A percentile compares a stretch with the other conserved stretches of the same genome.
phyloP scores from a whole-genome alignment of 2,329 filamentous ascomycete genomes.

The Gaeumannomyces sp. region DNA sequence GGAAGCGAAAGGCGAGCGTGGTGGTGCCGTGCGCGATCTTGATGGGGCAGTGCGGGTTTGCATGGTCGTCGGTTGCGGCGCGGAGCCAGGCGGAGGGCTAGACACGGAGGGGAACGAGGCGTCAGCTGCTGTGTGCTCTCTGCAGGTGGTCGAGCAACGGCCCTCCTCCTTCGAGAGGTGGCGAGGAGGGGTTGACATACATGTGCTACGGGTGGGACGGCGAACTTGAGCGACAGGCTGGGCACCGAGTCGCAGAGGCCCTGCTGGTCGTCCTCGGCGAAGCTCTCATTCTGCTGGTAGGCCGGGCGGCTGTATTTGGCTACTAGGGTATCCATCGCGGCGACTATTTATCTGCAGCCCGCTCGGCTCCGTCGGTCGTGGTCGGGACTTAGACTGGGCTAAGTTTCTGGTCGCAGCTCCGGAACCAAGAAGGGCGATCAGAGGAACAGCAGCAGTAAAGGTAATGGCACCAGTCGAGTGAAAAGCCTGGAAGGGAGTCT shows the following conservation, averaged over 20 bases:
- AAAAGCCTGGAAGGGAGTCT: not conserved
- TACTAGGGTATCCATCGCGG: slow-evolving; percentile 83
- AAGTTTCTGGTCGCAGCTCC: not conserved
- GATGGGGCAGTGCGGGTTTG: slow-evolving; percentile 95
- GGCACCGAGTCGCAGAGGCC: slow-evolving; percentile 65
- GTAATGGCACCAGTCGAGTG: not conserved
- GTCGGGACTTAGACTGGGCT: not conserved
- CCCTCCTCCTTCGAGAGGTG: not conserved
- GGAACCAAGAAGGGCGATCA: not conserved
- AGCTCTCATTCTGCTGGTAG: slow-evolving; percentile 64
- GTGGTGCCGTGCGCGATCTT: slow-evolving; percentile 99
- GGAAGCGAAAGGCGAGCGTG: slow-evolving; percentile 94
- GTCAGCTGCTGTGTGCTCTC: slow-evolving; percentile 10
- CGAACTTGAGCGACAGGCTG: slow-evolving; percentile 84
- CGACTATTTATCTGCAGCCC: slow-evolving; percentile 10
- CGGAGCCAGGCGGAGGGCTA: slow-evolving; percentile 92
- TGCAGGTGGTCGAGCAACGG: not conserved
- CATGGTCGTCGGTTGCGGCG: slow-evolving; percentile 92
- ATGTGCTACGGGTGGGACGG: slow-evolving; percentile 86
- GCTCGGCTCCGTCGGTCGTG: not conserved
- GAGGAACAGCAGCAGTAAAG: not conserved
- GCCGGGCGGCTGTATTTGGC: slow-evolving; percentile 81
- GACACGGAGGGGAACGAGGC: not conserved
- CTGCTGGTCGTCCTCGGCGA: slow-evolving; percentile 66
- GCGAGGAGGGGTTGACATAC: slow-evolving; percentile 43